These are phyloP conservation scores for Sungouiella thailandica DNA, from an alignment of 805 yeast species.

Conservation along the genomic window DNA sequence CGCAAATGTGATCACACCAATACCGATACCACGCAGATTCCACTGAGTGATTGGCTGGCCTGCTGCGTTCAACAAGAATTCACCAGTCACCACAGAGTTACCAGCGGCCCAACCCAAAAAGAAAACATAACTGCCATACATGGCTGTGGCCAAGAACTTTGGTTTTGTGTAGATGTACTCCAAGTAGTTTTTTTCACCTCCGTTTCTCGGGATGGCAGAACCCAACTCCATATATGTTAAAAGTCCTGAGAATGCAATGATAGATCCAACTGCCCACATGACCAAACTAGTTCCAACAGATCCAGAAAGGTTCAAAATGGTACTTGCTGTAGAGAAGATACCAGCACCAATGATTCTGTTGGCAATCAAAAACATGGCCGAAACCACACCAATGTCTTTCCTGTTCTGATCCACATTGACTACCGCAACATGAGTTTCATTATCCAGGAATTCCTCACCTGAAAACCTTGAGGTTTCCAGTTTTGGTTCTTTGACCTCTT, in stretches of 20 bases:
- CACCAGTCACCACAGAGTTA: slow-evolving; percentile 76
- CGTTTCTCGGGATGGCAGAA: slow-evolving; percentile 69
- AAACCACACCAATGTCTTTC: slow-evolving; percentile 41
- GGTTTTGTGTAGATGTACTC: slow-evolving; percentile 70
- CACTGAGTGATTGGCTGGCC: slow-evolving; percentile 62
- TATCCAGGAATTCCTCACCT: slow-evolving; percentile 10
- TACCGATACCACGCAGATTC: slow-evolving; percentile 74
- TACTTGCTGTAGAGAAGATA: slow-evolving; percentile 17
- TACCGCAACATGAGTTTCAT: slow-evolving; percentile 16
- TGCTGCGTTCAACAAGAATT: slow-evolving; percentile 71
- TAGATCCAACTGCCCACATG: slow-evolving; percentile 71
- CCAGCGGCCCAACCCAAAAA: slow-evolving; percentile 85
- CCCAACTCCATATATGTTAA: slow-evolving; percentile 80
- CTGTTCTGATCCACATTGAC: slow-evolving; percentile 39
- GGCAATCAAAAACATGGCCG: slow-evolving; percentile 26
- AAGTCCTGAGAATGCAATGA: slow-evolving; percentile 48
- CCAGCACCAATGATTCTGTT: slow-evolving; percentile 20
- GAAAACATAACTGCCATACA: slow-evolving; percentile 64
- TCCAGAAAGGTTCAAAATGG: slow-evolving; percentile 38
- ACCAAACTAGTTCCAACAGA: slow-evolving; percentile 69
- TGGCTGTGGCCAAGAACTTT: slow-evolving; percentile 53
- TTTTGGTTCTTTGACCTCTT: too few species aligned
- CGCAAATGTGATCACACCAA: slow-evolving; percentile 68
- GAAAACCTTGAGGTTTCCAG: too few species aligned
- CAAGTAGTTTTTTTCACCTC: slow-evolving; percentile 81